Percentiles rank a stretch among this genome's conserved stretches.
phyloP scores from a whole-genome alignment of 805 yeast species.

The Wickerhamia fluorescens region DNA sequence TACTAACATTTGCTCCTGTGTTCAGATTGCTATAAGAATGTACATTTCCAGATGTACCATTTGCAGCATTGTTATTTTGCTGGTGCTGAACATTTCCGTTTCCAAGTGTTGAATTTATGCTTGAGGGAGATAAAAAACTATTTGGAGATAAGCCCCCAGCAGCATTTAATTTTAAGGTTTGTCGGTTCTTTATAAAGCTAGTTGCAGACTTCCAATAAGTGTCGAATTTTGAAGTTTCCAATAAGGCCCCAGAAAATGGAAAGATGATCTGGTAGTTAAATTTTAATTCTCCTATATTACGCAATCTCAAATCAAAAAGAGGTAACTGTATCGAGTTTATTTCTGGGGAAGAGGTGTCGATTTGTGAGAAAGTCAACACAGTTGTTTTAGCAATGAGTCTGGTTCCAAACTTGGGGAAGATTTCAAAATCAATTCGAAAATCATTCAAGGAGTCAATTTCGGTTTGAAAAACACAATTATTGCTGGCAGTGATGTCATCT shows the following conservation, averaged over 20 bases:
- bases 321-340: constrained; percentile 50
- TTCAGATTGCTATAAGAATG: no score
- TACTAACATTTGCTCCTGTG: no score
- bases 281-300: constrained; percentile 72
- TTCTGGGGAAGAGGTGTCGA: constrained; percentile 35
- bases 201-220: constrained; percentile 94
- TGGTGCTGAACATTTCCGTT: constrained; percentile 2
- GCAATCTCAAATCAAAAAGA: constrained; percentile 71
- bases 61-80: constrained; percentile 2
- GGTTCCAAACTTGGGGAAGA: constrained; percentile 93
- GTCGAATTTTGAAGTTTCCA: constrained; percentile 87
- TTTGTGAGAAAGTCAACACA: constrained; percentile 50
- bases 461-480: constrained; percentile 72
- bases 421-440: constrained; percentile 77
- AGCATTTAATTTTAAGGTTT: constrained; percentile 23
- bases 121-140: constrained; percentile 32
- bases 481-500: constrained; percentile 44
- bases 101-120: constrained; percentile 11
- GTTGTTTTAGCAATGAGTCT: constrained; percentile 85
- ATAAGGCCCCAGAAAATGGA: constrained; percentile 79
- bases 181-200: constrained; percentile 36
- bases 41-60: constrained; percentile 6
- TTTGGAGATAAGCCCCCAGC: constrained; percentile 37
- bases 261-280: constrained; percentile 77
- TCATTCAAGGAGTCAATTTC: constrained; percentile 56